Percentiles rank a stretch among this genome's conserved stretches.
Conservation (phyloP, 2,329 filamentous ascomycete species). For the Helicocarpus griseus region DNA sequence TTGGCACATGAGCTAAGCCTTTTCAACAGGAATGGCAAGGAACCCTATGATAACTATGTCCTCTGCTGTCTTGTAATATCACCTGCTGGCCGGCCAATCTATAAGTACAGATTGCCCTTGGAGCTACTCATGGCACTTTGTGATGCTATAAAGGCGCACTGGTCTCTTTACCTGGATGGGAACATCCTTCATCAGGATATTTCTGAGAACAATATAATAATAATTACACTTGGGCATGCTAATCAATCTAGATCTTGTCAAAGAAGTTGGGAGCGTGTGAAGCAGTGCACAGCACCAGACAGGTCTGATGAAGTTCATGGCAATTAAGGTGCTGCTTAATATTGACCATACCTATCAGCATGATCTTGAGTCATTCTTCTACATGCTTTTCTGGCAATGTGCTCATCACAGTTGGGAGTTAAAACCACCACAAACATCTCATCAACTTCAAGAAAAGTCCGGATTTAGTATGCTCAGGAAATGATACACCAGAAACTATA, state of each 20-base stretch:
- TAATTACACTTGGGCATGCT: constrained; percentile 9
- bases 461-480: constrained; percentile 9
- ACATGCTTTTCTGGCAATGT: constrained; percentile 17
- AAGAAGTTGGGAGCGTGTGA: not conserved
- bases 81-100: constrained; percentile 18
- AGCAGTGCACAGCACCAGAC: constrained; percentile 17
- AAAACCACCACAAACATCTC: not conserved
- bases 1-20: not conserved
- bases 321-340: constrained; percentile 21
- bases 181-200: constrained; percentile 29
- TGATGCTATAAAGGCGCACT: constrained; percentile 26
- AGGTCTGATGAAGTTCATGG: constrained; percentile 26
- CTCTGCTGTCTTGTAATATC: constrained; percentile 21
- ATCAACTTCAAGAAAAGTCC: not conserved
- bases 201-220: constrained; percentile 29
- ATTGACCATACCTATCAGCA: constrained; percentile 22
- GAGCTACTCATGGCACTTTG: constrained; percentile 26
- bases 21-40: not conserved
- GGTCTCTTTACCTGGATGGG: constrained; percentile 21
- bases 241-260: constrained; percentile 24
- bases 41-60: constrained; percentile 18
- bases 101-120: constrained; percentile 16
- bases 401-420: not conserved
- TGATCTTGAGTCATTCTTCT: constrained; percentile 23
- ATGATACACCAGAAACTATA: constrained; percentile 21